Evolutionary conservation across 1,139 yeast species (phyloP).

Genomic region (Hansenula anomala): DNA sequence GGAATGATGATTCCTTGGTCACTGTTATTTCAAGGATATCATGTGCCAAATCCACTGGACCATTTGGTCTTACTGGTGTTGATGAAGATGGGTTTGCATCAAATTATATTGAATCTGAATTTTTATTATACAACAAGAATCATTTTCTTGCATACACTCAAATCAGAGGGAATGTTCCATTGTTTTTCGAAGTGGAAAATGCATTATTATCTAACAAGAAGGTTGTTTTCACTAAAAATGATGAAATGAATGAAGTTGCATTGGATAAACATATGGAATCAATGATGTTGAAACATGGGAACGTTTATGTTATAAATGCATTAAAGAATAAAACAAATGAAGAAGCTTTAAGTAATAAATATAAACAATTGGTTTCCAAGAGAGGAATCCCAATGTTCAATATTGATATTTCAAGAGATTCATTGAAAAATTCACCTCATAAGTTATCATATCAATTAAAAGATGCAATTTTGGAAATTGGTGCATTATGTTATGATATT

Average conservation of each 20-base stretch:
- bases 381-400: slow-evolving; percentile 25
- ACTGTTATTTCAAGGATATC: slow-evolving; percentile 68
- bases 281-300: slow-evolving; percentile 55
- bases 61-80: slow-evolving; percentile 65
- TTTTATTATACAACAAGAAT: slow-evolving; percentile 48
- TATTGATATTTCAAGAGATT: slow-evolving; percentile 28
- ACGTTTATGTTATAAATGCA: slow-evolving; percentile 56
- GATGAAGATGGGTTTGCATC: slow-evolving; percentile 71
- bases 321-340: slow-evolving; percentile 35
- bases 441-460: slow-evolving; percentile 32
- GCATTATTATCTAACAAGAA: slow-evolving; percentile 44
- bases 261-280: slow-evolving; percentile 60
- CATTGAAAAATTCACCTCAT: slow-evolving; percentile 34
- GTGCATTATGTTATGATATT: slow-evolving; percentile 59
- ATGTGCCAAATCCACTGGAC: slow-evolving; percentile 52
- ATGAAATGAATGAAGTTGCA: slow-evolving; percentile 62
- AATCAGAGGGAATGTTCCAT: slow-evolving; percentile 65
- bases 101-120: slow-evolving; percentile 62
- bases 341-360: slow-evolving; percentile 33
- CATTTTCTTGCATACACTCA: slow-evolving; percentile 55
- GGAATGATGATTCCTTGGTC: slow-evolving; percentile 37
- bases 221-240: slow-evolving; percentile 49
- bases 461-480: slow-evolving; percentile 51
- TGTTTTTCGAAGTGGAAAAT: slow-evolving; percentile 52
- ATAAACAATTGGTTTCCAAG: slow-evolving; percentile 25